Evolutionary conservation across 2,329 filamentous ascomycete species (phyloP), one percentile per base, ranked within the genome.

Genomic region (Exophiala sp.): DNA sequence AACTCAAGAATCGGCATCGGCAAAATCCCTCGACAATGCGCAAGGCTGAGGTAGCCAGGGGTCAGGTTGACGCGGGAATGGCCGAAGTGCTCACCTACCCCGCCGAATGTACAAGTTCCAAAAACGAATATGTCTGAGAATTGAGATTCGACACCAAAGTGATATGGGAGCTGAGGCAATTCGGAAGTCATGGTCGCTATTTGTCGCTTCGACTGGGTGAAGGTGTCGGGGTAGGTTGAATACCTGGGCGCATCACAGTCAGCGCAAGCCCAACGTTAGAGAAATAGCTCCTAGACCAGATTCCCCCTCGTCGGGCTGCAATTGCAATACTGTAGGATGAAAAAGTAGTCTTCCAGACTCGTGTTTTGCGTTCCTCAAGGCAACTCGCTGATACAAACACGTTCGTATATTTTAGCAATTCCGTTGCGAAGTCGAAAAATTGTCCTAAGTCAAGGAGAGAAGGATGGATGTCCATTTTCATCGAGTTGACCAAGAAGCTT

Each of bases 171-270:
- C 7, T 3, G n/a, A 16, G 34, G 19, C 34, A 37, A 4, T 37
- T 37, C 14, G 34, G 34, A 37, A 37, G 34, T 37, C 34, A 37
- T 37, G 34, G 34, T 37, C 34, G 34, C 34, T 18, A 37, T 18
- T n/a, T 19, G 9, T 37, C 34, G 14, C 14, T 37, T 11, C n/a
- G 5, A 16, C 34, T 37, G 34, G 14, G 14, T 37, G 14, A 19
- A 37, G 14, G 30, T 8, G 4, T 6, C n/a, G 18, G 34, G 14
- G 34, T 16, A 37, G 16, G 34, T 19, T 19, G 34, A 37, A 18
- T 34, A 34, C 29, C 11, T 32, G 11, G 29, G 29, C 29, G n/a
- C 11, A 32, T n/a, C 7, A n/a, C 29, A 3, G 11, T 32, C 3
- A n/a, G 11, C 11, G 29, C 3, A n/a, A n/a, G n/a, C 29, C 11